A percentile compares a stretch with the other conserved stretches of the same genome.
These are phyloP conservation scores for Begonia masoniana DNA, from an alignment of 306 rosid genomes.

Conservation along the genomic window DNA sequence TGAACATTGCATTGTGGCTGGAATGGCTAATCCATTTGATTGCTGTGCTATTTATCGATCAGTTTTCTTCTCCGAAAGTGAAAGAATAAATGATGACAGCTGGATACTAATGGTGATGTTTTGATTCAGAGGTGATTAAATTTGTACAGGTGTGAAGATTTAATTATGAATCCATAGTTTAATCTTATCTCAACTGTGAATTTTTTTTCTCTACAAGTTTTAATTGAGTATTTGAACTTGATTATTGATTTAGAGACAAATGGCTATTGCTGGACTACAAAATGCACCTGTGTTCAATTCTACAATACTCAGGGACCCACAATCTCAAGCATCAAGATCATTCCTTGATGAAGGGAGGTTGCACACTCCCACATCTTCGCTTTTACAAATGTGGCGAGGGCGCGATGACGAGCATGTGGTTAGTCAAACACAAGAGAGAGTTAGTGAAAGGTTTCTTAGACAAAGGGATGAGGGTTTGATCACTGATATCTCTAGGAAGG, in stretches of 20 bases:
- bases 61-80: conserved; percentile 10
- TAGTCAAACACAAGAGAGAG: conserved; percentile 54
- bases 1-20: too few relatives aligned
- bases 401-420: conserved; percentile 68
- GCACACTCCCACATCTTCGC: conserved; percentile 46
- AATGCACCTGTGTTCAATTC: conserved; percentile 61
- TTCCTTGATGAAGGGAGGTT: conserved; percentile 48
- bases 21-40: too few relatives aligned
- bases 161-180: conserved; percentile 27
- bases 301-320: conserved; percentile 61
- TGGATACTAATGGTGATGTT: conserved; percentile 3
- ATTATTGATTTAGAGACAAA: conserved; percentile 17
- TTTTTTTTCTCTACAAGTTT: conserved; percentile 34
- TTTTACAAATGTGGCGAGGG: conserved; percentile 74
- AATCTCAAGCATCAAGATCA: conserved; percentile 38
- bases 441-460: conserved; percentile 34
- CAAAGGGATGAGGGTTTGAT: conserved; percentile 37
- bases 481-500: conserved; percentile 24
- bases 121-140: conserved; percentile 12
- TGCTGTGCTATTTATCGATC: background rate
- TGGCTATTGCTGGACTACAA: conserved; percentile 90
- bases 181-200: conserved; percentile 8
- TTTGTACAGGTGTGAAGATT: conserved; percentile 14
- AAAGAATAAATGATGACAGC: background rate
- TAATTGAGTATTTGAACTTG: conserved; percentile 29